Evolutionary conservation across 139 green algal species (phyloP).

Genomic region (Chlamydomonas incerta): DNA sequence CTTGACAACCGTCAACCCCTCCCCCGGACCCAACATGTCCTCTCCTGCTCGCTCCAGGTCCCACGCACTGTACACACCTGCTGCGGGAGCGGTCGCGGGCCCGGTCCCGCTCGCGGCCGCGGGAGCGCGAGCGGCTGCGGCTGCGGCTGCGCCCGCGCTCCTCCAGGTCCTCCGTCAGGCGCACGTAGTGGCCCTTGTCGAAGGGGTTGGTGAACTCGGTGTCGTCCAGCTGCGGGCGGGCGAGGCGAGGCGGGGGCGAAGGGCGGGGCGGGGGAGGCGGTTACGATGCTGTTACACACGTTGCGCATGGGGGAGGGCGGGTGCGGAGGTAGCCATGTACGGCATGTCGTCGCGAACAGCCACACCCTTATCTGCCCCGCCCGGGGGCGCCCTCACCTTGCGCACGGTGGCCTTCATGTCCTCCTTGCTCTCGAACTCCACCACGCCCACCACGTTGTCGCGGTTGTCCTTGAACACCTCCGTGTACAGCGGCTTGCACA

Average conservation of each 20-base stretch:
- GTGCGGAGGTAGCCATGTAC: no score
- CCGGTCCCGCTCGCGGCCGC: conserved; percentile 13
- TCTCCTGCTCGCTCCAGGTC: no score
- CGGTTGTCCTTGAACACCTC: conserved; percentile 79
- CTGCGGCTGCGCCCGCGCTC: background rate
- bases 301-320: no score
- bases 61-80: background rate
- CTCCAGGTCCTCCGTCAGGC: conserved; percentile 49
- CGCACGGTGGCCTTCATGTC: conserved; percentile 55
- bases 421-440: conserved; percentile 65
- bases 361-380: no score
- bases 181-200: conserved; percentile 50
- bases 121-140: background rate
- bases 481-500: conserved; percentile 77
- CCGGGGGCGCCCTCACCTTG: conserved; percentile 2
- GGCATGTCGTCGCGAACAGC: no score
- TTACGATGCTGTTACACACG: no score
- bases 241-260: no score
- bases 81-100: conserved; percentile 21
- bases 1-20: no score
- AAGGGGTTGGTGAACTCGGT: conserved; percentile 82
- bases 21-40: no score
- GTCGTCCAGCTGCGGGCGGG: conserved; percentile 63
- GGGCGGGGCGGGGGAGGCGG: no score
- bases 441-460: conserved; percentile 54